These are phyloP conservation scores for Phytophthora nicotianae DNA, from an alignment of 352 stramenopile genomes.

Conservation along the genomic window DNA sequence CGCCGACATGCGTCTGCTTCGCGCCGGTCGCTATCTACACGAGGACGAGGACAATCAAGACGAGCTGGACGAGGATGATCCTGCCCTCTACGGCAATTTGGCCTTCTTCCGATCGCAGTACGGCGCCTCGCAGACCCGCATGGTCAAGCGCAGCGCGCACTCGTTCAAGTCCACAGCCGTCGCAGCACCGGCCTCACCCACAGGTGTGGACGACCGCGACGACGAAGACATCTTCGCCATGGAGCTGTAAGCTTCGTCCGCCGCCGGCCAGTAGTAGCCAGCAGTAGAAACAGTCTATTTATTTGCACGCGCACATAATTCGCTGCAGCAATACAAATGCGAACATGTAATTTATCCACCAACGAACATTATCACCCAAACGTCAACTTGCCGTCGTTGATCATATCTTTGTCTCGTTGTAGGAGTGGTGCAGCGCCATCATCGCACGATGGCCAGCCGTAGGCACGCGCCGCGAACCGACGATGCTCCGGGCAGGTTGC, in stretches of 20 bases:
- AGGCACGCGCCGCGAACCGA: conserved; percentile 4
- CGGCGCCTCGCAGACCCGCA: conserved; percentile 13
- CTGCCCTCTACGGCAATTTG: conserved; percentile 68
- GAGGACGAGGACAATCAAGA: conserved; percentile 15
- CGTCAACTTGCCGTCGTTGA: conserved; percentile 9
- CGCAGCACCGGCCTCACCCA: conserved; percentile 12
- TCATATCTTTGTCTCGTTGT: conserved; percentile 31
- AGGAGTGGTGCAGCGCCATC: conserved; percentile 4
- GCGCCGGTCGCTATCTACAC: conserved; percentile 32
- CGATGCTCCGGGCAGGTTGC: neutral
- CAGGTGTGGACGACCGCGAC: conserved; percentile 33
- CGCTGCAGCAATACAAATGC: conserved; percentile 6
- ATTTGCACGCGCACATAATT: conserved; percentile 19
- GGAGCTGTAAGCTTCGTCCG: conserved; percentile 50
- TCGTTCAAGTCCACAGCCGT: conserved; percentile 1
- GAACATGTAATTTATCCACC: conserved; percentile 33
- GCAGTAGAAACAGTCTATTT: conserved; percentile 35
- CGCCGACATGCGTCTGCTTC: conserved; percentile 36
- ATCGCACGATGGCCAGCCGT: conserved; percentile 10
- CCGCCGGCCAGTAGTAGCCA: neutral
- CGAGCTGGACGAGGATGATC: conserved; percentile 67
- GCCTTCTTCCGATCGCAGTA: conserved; percentile 70
- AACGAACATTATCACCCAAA: conserved; percentile 18
- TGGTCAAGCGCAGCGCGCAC: conserved; percentile 17
- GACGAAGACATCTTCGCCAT: conserved; percentile 77